These are phyloP conservation scores for Fragilariopsis cylindrus DNA, from an alignment of 108 stramenopile genomes.

Conservation along the genomic window DNA sequence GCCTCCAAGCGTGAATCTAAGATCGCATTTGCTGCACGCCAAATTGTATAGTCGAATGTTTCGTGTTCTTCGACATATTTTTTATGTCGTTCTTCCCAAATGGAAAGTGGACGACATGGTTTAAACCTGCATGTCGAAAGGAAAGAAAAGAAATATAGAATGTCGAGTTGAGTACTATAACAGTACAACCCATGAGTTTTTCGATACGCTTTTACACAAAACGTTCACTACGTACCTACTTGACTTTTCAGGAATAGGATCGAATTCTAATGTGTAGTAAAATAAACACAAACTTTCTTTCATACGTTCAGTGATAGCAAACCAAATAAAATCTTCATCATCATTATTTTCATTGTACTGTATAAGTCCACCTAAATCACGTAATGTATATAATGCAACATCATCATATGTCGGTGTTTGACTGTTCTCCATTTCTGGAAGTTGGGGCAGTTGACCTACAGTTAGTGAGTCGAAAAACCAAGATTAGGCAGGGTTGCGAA, in stretches of 20 bases:
- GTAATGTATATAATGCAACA: slow-evolving; percentile 7
- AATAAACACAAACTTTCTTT: slow-evolving; percentile 9
- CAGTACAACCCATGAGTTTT: neutral
- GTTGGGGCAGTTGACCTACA: neutral
- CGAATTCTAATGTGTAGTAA: neutral
- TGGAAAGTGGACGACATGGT: neutral
- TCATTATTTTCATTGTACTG: neutral
- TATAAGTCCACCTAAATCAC: slow-evolving; percentile 6
- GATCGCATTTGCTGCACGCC: slow-evolving; percentile 8
- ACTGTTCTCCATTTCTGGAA: neutral
- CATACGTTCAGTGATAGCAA: slow-evolving; percentile 6
- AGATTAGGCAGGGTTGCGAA: too few relatives aligned
- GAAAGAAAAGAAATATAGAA: neutral
- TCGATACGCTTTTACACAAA: too few relatives aligned
- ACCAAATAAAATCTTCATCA: neutral
- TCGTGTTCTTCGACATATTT: neutral
- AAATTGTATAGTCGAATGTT: slow-evolving; percentile 1
- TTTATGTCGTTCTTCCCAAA: slow-evolving; percentile 6
- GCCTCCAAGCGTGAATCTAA: neutral
- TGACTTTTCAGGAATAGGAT: neutral
- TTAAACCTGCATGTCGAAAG: neutral
- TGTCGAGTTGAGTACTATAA: neutral
- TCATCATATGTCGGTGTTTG: slow-evolving; percentile 1
- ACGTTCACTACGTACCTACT: too few relatives aligned
- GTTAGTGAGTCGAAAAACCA: too few relatives aligned